Base-by-base conservation (phyloP, 805 yeast genomes). In the Zygotorulaspora chibaensis region DNA sequence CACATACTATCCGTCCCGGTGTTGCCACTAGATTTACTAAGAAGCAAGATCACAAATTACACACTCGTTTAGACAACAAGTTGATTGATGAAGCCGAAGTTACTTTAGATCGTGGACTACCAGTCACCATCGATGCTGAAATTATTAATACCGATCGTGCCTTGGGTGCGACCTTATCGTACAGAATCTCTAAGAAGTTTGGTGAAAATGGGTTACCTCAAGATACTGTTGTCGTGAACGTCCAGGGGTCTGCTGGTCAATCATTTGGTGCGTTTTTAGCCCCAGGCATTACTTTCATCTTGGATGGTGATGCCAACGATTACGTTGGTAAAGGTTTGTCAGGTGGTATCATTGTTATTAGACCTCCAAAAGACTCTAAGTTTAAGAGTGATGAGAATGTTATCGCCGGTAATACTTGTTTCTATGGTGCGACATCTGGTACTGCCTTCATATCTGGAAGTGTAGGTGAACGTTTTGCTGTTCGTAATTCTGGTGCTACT, bases 401-500 rank as follows among this genome's bases (percentile, higher is more conserved):
- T 55, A 84, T 91, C 65, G 85, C 91, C 51, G 99, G 99, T 71
- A 91, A 91, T 76, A 91, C 97, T 35, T 93, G 97, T 69, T 80
- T 91, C 72, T 91, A 91, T 63, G 99, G 99, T 70, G 98, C 99
- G 25, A 93, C 98, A 12, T 80, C 93, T 23, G 99, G 99, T 67
- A 70, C 84, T 51, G 95, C 96, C 8, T 91, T 87, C 70, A 83
- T 91, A 68, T 78, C 96, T 56, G 99, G 99, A 77, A 81, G 90
- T 68, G 98, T 96, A 34, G 98, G 99, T 53, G 99, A 91, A 75
- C 83, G 99, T 69, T 91, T 91, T 67, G 96, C 95, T 15, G 99
- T 91, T 48, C 86, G 99, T 75, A 91, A 91, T 78, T 93, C 98
- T 26, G 99, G 99, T 69, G 98, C 98, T 35, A 84, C 84, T 45